Conservation (phyloP, 345 rosid genomes). For the Gossypium anomalum region DNA sequence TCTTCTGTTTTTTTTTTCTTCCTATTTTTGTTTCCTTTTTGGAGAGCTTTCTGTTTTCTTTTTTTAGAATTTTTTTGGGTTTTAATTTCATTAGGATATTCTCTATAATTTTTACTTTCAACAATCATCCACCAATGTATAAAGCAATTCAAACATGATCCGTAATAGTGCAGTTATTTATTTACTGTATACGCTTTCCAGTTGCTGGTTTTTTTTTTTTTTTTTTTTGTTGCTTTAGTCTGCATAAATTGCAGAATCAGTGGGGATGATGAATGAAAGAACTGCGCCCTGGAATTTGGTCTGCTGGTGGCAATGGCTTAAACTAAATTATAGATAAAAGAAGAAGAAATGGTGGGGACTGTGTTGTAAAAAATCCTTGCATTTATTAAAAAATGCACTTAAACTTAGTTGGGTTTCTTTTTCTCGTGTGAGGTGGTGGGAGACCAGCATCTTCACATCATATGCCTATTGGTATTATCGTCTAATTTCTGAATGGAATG, state of each 20-base stretch:
- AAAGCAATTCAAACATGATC: constrained; percentile 21
- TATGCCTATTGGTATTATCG: neutral
- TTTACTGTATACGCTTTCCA: constrained; percentile 2
- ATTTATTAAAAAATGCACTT: neutral
- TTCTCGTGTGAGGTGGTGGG: constrained; percentile 3
- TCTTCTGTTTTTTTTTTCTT: no score
- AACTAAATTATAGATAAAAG: neutral
- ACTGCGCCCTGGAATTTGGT: constrained; percentile 19
- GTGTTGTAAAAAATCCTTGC: neutral
- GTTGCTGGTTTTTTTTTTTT: neutral
- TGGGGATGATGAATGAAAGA: constrained; percentile 7
- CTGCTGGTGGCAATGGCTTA: neutral
- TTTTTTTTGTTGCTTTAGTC: neutral
- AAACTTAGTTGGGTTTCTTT: neutral
- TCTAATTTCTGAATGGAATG: no score
- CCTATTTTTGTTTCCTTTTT: no score
- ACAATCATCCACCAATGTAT: constrained; percentile 9
- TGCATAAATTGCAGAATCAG: neutral
- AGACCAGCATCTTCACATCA: constrained; percentile 20
- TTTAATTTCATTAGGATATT: neutral
- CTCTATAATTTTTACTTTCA: no score
- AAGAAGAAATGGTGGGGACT: constrained; percentile 4
- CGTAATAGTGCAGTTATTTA: neutral
- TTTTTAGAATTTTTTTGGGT: neutral
- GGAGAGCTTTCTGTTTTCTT: no score